Evolutionary conservation across 805 yeast genomes (phyloP), one percentile per base, ranked within the genome.

Genomic region (Sungouiella thailandica): DNA sequence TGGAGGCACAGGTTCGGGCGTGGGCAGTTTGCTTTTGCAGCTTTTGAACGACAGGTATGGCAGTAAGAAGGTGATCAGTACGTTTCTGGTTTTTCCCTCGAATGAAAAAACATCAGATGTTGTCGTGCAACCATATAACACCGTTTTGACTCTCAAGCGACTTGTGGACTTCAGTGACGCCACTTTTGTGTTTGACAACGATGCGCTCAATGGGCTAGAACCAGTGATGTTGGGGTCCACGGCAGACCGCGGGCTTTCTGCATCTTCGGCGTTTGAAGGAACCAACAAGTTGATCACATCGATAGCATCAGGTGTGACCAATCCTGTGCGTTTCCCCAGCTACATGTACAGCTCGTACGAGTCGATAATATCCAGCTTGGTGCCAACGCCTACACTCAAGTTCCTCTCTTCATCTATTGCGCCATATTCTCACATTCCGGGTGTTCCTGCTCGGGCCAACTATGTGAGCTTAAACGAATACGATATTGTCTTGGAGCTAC

Each of bases 1-100:
- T 0, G 99, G 99, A 23, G 99, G 99, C 25, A 93, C 98, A 0
- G 99, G 99, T 0, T 84, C 96, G 0, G 98, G 99, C 3, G 76
- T 88, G 23, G 98, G 98, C 1, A 84, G 95, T 0, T 74, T 74
- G 36, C 47, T 93, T 28, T 59, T 93, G 24, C 97, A 93, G 55
- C 65, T 78, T 11, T 57, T 94, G 36, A 76, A 78, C 36, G 98
- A 93, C 55, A 65, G 87, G 35, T 90, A 78, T 54, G 70, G 70
- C 5, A 78, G 83, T 32, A 89, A 89, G 56, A 90, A 88, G 51
- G 60, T 93, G 31, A 65, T 85, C 7, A 84, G 84, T 37, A 87
- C 97, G 0, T 84, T 83, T 49, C 84, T 93, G 29, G 83, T 93
- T 2, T 89, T 93, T 52, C 96, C 96, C 1, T 74, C 78, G 29